phyloP scores from a whole-genome alignment of 148 eudicot species.

The Chenopodium album region DNA sequence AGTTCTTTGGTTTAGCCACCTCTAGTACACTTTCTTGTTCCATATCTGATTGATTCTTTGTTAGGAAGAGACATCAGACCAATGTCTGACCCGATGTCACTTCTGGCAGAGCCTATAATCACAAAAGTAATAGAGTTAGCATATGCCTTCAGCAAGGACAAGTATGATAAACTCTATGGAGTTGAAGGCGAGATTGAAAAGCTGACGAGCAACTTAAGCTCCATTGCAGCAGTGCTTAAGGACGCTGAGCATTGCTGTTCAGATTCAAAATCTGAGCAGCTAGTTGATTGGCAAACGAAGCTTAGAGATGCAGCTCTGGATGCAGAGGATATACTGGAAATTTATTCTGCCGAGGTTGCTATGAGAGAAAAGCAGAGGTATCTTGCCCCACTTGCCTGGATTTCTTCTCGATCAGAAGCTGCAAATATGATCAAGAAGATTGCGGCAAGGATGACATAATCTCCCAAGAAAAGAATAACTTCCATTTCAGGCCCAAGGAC shows the following conservation, averaged over 20 bases:
- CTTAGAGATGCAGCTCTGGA: conserved; percentile 35
- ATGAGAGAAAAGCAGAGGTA: conserved; percentile 12
- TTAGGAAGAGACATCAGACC: neutral
- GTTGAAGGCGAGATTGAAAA: conserved; percentile 23
- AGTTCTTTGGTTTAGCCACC: neutral
- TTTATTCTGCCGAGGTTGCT: conserved; percentile 26
- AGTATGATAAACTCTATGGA: conserved; percentile 23
- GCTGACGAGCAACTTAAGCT: conserved; percentile 10
- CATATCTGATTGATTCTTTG: neutral
- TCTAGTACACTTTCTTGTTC: neutral
- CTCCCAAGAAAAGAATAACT: conserved; percentile 4
- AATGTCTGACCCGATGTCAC: conserved; percentile 15
- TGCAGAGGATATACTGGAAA: conserved; percentile 29
- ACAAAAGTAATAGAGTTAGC: neutral
- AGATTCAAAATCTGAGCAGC: neutral
- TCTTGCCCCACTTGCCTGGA: conserved; percentile 2
- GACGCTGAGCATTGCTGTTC: conserved; percentile 28
- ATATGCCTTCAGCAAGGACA: conserved; percentile 2
- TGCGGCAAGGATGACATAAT: conserved; percentile 18
- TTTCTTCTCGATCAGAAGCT: neutral
- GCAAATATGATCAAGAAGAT: conserved; percentile 10
- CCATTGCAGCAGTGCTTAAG: conserved; percentile 16
- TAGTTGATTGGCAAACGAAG: conserved; percentile 29
- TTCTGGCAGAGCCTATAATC: conserved; percentile 21
- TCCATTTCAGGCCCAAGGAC: conserved; percentile 11